phyloP scores from a whole-genome alignment of 106 monocot species.

The Acorus calamus region DNA sequence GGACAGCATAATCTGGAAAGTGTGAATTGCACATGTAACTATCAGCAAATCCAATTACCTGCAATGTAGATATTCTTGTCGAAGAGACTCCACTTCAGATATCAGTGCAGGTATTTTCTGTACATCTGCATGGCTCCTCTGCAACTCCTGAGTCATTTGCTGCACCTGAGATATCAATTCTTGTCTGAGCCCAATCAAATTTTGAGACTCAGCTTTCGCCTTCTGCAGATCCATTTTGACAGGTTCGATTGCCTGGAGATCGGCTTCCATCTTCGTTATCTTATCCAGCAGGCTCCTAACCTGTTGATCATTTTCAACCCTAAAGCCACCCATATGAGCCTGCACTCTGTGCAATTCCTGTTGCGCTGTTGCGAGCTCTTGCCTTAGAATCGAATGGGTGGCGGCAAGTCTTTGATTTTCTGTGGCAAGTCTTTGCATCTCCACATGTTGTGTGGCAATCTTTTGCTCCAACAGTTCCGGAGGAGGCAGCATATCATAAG shows the following conservation, averaged over 20 bases:
- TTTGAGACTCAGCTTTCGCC: conserved; percentile 49
- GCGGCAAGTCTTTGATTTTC: conserved; percentile 67
- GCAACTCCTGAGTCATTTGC: conserved; percentile 50
- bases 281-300: conserved; percentile 46
- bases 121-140: conserved; percentile 31
- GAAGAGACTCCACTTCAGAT: conserved; percentile 49
- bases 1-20: no score
- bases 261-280: conserved; percentile 62
- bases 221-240: conserved; percentile 52
- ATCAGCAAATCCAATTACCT: conserved; percentile 30
- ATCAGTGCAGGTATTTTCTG: conserved; percentile 57
- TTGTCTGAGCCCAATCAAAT: conserved; percentile 33
- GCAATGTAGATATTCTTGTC: conserved; percentile 75
- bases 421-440: conserved; percentile 52
- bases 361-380: conserved; percentile 55
- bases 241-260: conserved; percentile 36
- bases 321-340: conserved; percentile 30
- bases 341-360: conserved; percentile 67
- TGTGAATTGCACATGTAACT: no score
- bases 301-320: conserved; percentile 53
- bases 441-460: conserved; percentile 44
- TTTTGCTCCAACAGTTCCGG: conserved; percentile 74
- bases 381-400: conserved; percentile 50
- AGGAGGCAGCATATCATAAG: conserved; percentile 59
- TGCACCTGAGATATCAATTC: conserved; percentile 49